Evolutionary conservation across 2,329 filamentous ascomycete genomes (phyloP).

Genomic region (Bimuria novae-zelandiae): DNA sequence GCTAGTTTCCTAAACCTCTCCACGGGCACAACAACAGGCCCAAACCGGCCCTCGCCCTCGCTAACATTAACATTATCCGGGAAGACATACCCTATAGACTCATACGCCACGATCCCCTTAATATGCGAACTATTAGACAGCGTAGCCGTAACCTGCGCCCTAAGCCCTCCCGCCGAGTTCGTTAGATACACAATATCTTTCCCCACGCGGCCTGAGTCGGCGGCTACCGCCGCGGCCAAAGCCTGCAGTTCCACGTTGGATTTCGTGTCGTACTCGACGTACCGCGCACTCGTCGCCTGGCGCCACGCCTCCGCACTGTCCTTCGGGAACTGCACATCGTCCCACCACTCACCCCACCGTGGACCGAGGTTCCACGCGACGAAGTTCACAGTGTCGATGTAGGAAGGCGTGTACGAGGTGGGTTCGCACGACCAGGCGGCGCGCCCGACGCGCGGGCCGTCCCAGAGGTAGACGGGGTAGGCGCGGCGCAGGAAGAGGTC

Average conservation of each 20-base stretch:
- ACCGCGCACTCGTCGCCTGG: slow-evolving; percentile 28
- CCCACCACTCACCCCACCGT: slow-evolving; percentile 23
- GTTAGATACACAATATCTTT: slow-evolving; percentile 29
- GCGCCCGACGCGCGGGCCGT: slow-evolving; percentile 30
- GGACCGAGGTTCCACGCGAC: slow-evolving; percentile 31
- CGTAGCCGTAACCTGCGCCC: slow-evolving; percentile 26
- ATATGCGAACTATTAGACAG: slow-evolving; percentile 30
- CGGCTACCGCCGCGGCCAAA: slow-evolving; percentile 27
- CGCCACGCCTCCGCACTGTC: slow-evolving; percentile 23
- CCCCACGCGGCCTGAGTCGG: slow-evolving; percentile 28
- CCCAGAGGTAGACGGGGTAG: slow-evolving; percentile 35
- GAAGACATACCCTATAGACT: slow-evolving; percentile 33
- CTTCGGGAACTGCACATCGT: slow-evolving; percentile 29
- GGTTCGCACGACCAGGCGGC: slow-evolving; percentile 30
- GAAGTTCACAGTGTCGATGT: slow-evolving; percentile 28
- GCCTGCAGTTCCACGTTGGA: slow-evolving; percentile 28
- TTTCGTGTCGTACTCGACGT: slow-evolving; percentile 29
- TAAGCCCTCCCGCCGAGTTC: slow-evolving; percentile 29
- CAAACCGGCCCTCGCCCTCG: slow-evolving; percentile 25
- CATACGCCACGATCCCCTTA: slow-evolving; percentile 32
- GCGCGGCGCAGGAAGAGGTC: slow-evolving; percentile 30
- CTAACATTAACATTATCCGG: slow-evolving; percentile 30
- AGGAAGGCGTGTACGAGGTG: slow-evolving; percentile 18
- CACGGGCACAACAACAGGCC: slow-evolving; percentile 27
- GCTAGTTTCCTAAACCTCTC: slow-evolving; percentile 31